Evolutionary conservation across 345 rosid genomes (phyloP).

Genomic region (Aegle marmelos): DNA sequence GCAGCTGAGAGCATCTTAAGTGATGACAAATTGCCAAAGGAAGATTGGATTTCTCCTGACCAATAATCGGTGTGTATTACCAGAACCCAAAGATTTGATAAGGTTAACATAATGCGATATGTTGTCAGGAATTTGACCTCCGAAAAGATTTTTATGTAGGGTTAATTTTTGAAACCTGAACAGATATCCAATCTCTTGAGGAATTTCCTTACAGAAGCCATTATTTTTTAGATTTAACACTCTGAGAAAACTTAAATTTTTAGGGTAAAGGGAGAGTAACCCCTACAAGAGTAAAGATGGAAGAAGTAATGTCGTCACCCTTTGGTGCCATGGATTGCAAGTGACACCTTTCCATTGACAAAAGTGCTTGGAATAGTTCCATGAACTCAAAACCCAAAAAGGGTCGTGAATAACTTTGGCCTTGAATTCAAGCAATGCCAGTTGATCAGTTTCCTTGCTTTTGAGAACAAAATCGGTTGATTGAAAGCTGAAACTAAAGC

Average conservation of each 20-base stretch:
- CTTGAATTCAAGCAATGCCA: constrained; percentile 5
- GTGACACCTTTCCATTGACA: background rate
- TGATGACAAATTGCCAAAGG: constrained; percentile 23
- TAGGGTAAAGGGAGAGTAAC: background rate
- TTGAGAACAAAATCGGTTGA: background rate
- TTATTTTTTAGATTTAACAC: constrained; percentile 12
- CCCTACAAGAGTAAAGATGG: background rate
- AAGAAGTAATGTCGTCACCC: background rate
- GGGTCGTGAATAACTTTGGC: background rate
- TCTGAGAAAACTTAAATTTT: background rate
- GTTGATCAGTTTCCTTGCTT: background rate
- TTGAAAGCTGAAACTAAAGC: background rate
- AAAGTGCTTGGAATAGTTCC: background rate
- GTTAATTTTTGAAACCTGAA: background rate
- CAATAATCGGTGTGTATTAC: background rate
- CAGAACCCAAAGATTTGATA: background rate
- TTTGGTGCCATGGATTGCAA: background rate
- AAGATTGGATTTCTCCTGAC: constrained; percentile 7
- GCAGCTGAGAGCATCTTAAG: background rate
- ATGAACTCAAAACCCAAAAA: background rate
- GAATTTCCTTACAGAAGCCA: background rate
- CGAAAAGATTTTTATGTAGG: background rate
- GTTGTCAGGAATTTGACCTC: constrained; percentile 16
- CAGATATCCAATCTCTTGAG: constrained; percentile 5
- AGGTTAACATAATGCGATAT: constrained; percentile 6